These are phyloP conservation scores for Lichina pygmaea DNA, from an alignment of 495 filamentous ascomycete genomes.

Conservation along the genomic window DNA sequence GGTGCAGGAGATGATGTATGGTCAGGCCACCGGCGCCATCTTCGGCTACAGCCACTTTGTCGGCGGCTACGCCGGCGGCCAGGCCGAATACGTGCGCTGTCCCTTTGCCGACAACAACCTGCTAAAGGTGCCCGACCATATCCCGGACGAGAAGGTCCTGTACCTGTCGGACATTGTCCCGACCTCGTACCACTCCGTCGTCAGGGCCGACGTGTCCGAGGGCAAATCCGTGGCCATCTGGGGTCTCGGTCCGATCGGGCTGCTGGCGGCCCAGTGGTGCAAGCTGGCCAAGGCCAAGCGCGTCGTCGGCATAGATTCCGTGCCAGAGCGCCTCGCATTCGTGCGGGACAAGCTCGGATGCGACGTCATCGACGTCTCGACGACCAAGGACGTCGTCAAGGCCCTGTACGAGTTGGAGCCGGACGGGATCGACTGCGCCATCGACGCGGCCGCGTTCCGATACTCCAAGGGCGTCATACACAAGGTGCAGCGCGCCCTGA, in stretches of 20 bases:
- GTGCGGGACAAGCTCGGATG: slow-evolving; percentile 30
- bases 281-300: slow-evolving; percentile 43
- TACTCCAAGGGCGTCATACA: slow-evolving; percentile 67
- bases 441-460: slow-evolving; percentile 68
- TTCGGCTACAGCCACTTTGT: slow-evolving; percentile 59
- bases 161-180: slow-evolving; percentile 58
- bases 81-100: slow-evolving; percentile 69
- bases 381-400: slow-evolving; percentile 31
- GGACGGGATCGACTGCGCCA: slow-evolving; percentile 44
- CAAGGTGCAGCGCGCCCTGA: slow-evolving; percentile 45
- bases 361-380: slow-evolving; percentile 25
- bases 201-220: slow-evolving; percentile 58
- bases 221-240: slow-evolving; percentile 66
- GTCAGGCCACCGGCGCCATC: slow-evolving; percentile 32
- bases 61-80: slow-evolving; percentile 71
- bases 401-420: slow-evolving; percentile 47
- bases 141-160: slow-evolving; percentile 70
- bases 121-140: slow-evolving; percentile 47
- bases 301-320: slow-evolving; percentile 60
- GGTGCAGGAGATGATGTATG: slow-evolving; percentile 1
- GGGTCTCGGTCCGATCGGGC: slow-evolving; percentile 38
- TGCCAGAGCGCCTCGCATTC: slow-evolving; percentile 40
- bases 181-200: slow-evolving; percentile 59
- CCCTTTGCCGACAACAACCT: slow-evolving; percentile 66
- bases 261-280: slow-evolving; percentile 52